Percentiles rank a stretch among this genome's conserved stretches.
phyloP scores from a whole-genome alignment of 2,329 filamentous ascomycete genomes.

The Dactylonectria macrodidyma region DNA sequence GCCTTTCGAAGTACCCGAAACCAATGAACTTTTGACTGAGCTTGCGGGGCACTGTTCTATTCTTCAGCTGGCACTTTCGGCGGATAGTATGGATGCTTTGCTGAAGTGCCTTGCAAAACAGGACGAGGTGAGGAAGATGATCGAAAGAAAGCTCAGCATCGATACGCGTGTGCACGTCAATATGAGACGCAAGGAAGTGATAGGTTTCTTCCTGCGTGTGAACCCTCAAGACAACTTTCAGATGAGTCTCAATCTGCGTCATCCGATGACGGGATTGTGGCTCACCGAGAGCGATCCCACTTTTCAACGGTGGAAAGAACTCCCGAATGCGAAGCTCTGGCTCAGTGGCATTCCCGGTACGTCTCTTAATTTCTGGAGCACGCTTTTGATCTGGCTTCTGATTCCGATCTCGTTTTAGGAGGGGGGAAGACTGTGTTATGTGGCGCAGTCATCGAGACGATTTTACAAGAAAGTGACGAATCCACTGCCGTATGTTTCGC shows the following conservation, averaged over 20 bases:
- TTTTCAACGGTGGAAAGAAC: not conserved
- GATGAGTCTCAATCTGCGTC: slow-evolving; percentile 2
- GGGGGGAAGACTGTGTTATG: slow-evolving; percentile 8
- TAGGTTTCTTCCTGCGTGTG: slow-evolving; percentile 1
- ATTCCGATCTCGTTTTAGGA: not conserved
- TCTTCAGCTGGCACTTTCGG: slow-evolving; percentile 9
- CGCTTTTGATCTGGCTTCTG: fast-evolving
- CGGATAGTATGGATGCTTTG: slow-evolving; percentile 11
- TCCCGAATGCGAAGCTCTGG: slow-evolving; percentile 2
- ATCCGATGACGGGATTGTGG: slow-evolving; percentile 15
- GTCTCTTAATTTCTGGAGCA: not conserved
- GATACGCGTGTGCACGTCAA: not conserved
- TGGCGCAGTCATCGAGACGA: not conserved
- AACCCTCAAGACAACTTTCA: slow-evolving; percentile 14
- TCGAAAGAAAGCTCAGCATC: slow-evolving; percentile 4
- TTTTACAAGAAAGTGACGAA: slow-evolving; percentile 6
- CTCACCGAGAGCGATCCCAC: slow-evolving; percentile 3
- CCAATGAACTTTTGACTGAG: not conserved
- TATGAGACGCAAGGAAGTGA: not conserved
- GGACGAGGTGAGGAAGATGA: not conserved
- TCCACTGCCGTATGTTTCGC: not conserved
- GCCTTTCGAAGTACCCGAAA: slow-evolving; percentile 4
- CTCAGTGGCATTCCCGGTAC: slow-evolving; percentile 8
- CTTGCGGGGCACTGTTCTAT: slow-evolving; percentile 3
- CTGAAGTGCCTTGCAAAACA: slow-evolving; percentile 16